Base-by-base conservation (phyloP, 202 grass and related monocot species). In the Schoenoplectus triqueter region DNA sequence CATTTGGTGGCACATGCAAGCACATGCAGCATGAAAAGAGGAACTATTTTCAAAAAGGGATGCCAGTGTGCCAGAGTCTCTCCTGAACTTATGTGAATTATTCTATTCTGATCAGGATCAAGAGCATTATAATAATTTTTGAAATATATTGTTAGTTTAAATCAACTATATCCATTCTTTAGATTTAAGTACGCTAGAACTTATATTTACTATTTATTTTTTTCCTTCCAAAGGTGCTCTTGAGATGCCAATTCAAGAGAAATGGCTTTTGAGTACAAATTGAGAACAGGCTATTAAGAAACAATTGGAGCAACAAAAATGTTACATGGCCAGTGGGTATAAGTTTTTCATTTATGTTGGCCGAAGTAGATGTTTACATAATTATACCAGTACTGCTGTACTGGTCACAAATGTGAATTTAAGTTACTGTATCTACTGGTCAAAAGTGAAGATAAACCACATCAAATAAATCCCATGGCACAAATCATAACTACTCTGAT, bases 11-110 rank as follows among this genome's bases (percentile, higher is more conserved):
- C 63, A 85, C 87, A 80, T 85, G 87, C 64, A 41, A 63, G 63
- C 87, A 85, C 87, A 85, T 88, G 87, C 82, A 81, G 15, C 62
- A 19, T 83, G 80, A 69, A 83, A 83, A 83, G 80, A 69, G 64
- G 64, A 52, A 68, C 64, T 40, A 83, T 69, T 83, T 83, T 83
- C 80, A 69, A 83, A 83, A 68, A 44, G 80, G 41, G 48, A 40
- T 69, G 78, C 78, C 60, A 6, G 54, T n/a, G 1, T 60, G 45
- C 45, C 5, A 47, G 2, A 59, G 75, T 66, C 61, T 81, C 60
- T 51, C 79, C 79, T 82, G 63, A 83, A 83, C 66, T 56, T 54
- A 49, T 66, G 61, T 82, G 61, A 83, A 68, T 56, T 83, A 83
- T 83, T 83, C 21, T 82, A 68, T 41, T 68, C 80, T 69, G 14